phyloP scores from a whole-genome alignment of 2,329 filamentous ascomycete genomes.

The Talaromyces sp. region DNA sequence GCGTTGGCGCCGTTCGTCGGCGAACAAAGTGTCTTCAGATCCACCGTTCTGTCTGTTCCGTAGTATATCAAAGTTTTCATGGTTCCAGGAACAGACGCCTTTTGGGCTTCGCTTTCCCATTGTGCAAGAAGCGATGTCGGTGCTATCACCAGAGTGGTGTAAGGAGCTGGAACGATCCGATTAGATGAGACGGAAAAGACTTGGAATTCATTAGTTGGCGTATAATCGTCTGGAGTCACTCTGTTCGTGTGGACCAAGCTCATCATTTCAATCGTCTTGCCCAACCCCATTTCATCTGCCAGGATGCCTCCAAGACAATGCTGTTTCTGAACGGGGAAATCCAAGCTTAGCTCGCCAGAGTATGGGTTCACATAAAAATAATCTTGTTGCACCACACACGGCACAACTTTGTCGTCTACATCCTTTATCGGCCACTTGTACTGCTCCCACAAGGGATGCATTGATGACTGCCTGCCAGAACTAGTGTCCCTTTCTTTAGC shows the following conservation, averaged over 20 bases:
- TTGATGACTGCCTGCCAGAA: constrained; percentile 67
- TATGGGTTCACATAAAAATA: constrained; percentile 96
- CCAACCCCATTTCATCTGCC: constrained; percentile 94
- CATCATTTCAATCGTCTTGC: constrained; percentile 98
- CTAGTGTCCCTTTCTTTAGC: constrained; percentile 80
- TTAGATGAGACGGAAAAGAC: constrained; percentile 57
- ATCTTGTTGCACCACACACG: constrained; percentile 58
- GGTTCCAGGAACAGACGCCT: constrained; percentile 78
- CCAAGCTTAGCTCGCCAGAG: constrained; percentile 83
- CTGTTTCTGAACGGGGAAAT: constrained; percentile 91
- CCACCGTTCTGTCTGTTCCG: constrained; percentile 73
- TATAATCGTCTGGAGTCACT: constrained; percentile 22
- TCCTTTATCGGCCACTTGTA: constrained; percentile 87
- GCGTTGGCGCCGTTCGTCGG: constrained; percentile 67
- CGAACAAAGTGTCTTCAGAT: constrained; percentile 75
- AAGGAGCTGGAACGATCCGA: constrained; percentile 64
- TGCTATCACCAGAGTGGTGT: constrained; percentile 90
- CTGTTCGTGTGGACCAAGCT: constrained; percentile 83
- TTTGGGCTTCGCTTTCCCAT: constrained; percentile 93
- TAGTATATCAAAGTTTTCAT: constrained; percentile 88
- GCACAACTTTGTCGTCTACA: constrained; percentile 72
- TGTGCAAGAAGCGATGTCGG: constrained; percentile 95
- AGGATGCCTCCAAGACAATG: constrained; percentile 90
- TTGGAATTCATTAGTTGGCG: constrained; percentile 57
- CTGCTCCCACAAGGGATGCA: constrained; percentile 98